phyloP scores from a whole-genome alignment of 2,329 filamentous ascomycete genomes.

The Pseudogymnoascus sp. region DNA sequence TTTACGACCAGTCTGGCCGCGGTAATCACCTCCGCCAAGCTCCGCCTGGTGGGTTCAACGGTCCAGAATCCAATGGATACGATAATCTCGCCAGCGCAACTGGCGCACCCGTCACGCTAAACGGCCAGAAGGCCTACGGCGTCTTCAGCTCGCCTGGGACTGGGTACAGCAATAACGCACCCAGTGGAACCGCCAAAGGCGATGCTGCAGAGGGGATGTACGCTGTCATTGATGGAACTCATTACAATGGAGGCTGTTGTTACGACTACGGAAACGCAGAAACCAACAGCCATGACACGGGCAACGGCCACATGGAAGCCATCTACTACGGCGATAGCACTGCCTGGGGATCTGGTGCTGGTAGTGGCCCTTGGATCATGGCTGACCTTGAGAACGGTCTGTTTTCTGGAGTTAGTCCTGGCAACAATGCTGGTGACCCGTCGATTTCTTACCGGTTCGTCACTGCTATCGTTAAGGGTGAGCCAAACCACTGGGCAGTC shows the following conservation, averaged over 20 bases:
- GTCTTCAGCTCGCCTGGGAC: constrained; percentile 54
- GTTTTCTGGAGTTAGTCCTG: constrained; percentile 44
- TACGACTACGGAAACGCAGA: constrained; percentile 53
- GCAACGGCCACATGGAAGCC: constrained; percentile 60
- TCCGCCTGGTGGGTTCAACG: constrained; percentile 46
- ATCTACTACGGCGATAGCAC: constrained; percentile 54
- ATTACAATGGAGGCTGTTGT: constrained; percentile 49
- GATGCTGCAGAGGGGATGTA: constrained; percentile 53
- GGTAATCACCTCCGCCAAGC: constrained; percentile 57
- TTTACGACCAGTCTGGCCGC: constrained; percentile 57
- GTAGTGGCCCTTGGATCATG: constrained; percentile 59
- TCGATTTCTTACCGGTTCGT: constrained; percentile 47
- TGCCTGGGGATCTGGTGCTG: constrained; percentile 47
- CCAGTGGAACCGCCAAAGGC: constrained; percentile 43
- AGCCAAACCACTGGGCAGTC: constrained; percentile 48
- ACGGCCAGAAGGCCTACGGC: constrained; percentile 54
- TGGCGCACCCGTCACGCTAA: constrained; percentile 52
- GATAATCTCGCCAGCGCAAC: constrained; percentile 52
- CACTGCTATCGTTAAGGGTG: constrained; percentile 49
- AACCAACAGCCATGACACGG: constrained; percentile 43
- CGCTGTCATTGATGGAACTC: constrained; percentile 49
- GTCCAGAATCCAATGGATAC: constrained; percentile 47
- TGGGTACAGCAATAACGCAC: constrained; percentile 53
- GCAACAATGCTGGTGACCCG: constrained; percentile 43
- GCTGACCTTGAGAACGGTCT: constrained; percentile 60